phyloP scores from a whole-genome alignment of 1,284 basidiomycete genomes.

The Polyporus tsugae region DNA sequence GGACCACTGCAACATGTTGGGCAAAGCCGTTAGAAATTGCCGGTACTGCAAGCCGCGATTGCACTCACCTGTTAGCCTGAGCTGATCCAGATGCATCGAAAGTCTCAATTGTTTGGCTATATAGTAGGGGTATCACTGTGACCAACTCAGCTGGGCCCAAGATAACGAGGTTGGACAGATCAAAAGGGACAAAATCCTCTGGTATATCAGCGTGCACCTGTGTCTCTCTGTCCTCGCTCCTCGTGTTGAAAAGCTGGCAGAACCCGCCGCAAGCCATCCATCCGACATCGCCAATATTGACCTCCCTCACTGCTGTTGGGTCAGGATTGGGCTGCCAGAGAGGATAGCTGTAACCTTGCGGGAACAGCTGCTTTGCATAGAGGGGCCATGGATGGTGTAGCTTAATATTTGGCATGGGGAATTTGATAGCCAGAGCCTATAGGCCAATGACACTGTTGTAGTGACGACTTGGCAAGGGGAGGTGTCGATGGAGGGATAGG shows the following conservation, averaged over 20 bases:
- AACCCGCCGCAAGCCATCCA: constrained; percentile 32
- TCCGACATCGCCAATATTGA: constrained; percentile 38
- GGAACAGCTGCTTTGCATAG: constrained; percentile 28
- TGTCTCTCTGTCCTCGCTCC: neutral
- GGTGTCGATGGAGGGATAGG: neutral
- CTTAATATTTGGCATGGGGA: neutral
- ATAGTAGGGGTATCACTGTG: constrained; percentile 16
- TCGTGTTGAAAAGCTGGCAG: constrained; percentile 33
- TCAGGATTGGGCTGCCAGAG: constrained; percentile 28
- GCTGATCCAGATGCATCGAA: constrained; percentile 10
- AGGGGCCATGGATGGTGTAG: constrained; percentile 5
- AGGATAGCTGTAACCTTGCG: constrained; percentile 29
- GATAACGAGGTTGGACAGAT: constrained; percentile 13
- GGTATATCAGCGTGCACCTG: constrained; percentile 18
- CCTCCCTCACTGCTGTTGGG: constrained; percentile 11
- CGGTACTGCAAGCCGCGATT: neutral
- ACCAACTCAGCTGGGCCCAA: constrained; percentile 13
- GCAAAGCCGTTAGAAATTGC: neutral
- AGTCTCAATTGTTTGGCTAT: constrained; percentile 24
- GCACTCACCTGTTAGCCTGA: neutral
- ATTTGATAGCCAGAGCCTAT: neutral
- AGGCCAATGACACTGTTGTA: neutral
- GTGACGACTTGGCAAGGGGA: neutral
- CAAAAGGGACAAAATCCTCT: constrained; percentile 18
- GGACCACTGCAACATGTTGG: neutral